Evolutionary conservation across 306 rosid genomes (phyloP).

Genomic region (Pterocarpus macrocarpus): DNA sequence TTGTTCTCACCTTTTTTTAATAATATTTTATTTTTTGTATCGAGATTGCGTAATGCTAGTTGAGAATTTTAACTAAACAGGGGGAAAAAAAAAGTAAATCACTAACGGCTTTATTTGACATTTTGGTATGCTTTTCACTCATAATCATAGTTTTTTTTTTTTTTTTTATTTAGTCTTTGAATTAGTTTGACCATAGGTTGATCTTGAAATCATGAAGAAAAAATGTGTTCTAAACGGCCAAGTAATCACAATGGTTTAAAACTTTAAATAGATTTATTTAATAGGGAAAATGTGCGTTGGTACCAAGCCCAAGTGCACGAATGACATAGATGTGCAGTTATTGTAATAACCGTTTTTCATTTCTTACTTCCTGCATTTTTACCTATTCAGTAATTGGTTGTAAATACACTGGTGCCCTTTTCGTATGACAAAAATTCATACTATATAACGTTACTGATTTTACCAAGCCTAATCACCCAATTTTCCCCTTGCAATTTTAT

Average conservation of each 20-base stretch:
- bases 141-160: not conserved
- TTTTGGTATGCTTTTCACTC: not conserved
- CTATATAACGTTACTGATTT: no score
- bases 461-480: not conserved
- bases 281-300: not conserved
- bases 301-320: no score
- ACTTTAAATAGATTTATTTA: not conserved
- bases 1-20: not conserved
- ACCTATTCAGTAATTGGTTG: no score
- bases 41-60: not conserved
- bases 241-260: not conserved
- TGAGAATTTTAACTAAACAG: not conserved
- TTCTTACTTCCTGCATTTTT: no score
- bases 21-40: not conserved
- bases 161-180: not conserved
- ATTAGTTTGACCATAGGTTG: not conserved
- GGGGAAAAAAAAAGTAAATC: not conserved
- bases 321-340: no score
- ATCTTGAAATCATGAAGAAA: not conserved
- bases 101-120: conserved; percentile 32
- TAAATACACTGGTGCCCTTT: no score
- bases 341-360: no score
- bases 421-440: no score
- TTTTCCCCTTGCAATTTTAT: not conserved
- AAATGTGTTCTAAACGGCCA: not conserved